Evolutionary conservation across 2,329 filamentous ascomycete genomes (phyloP), one percentile per base, ranked within the genome.

Genomic region (Cladosporium sp.): DNA sequence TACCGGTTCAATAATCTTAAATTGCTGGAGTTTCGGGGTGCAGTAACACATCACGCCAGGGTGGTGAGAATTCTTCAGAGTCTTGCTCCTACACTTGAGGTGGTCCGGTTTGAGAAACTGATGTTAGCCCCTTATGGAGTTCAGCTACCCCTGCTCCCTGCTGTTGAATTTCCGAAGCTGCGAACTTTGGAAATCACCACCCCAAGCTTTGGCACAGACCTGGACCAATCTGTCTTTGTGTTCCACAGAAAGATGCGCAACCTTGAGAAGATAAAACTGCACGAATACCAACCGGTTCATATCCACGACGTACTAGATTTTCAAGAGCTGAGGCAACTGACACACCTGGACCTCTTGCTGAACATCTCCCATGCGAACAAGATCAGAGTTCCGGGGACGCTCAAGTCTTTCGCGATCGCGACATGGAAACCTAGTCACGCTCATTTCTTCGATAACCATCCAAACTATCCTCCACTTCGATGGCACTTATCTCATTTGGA

Each of bases 1-100:
- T 36, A 49, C 11, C 45, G 50, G 7, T 53, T 58, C 1, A 57
- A 51, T 18, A 53, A 22, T 8, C 37, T 66, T 11, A 58, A 47
- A 27, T 42, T 56, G 13, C 30, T 65, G 22, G 22, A 27, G 5
- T 27, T n/a, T n/a, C n/a, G n/a, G n/a, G n/a, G n/a, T n/a, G n/a
- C n/a, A n/a, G n/a, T n/a, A n/a, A n/a, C n/a, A n/a, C n/a, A n/a
- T n/a, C n/a, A n/a, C n/a, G n/a, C n/a, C n/a, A n/a, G n/a, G 22
- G 22, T 27, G 22, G 22, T 9, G 9, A 27, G 5, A 27, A 27
- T 27, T 27, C 22, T 27, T 27, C 22, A 9, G 22, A 5, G 5
- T 27, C 4, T 27, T 27, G 22, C 22, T 27, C 22, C 22, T 27
- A 37, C 34, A 4, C 43, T 47, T 19, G 43, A 47, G 11, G 13